Percentiles rank a stretch among this genome's conserved stretches.
phyloP scores from a whole-genome alignment of 495 filamentous ascomycete species.

The Penicillium mononematosum region DNA sequence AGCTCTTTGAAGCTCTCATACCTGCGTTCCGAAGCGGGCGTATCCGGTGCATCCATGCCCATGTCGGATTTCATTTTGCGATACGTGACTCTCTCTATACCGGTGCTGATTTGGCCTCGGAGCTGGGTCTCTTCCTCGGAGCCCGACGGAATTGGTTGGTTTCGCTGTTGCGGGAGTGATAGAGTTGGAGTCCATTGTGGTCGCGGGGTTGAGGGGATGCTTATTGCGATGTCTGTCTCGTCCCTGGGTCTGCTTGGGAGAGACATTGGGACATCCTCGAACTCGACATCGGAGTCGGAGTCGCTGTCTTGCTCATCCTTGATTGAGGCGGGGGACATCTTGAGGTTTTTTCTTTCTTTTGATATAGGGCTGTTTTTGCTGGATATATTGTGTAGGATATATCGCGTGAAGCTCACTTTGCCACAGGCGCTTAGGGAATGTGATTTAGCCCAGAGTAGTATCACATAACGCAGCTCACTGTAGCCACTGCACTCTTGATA shows the following conservation, averaged over 20 bases:
- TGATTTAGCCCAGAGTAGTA: neutral
- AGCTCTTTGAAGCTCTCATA: slow-evolving; percentile 70
- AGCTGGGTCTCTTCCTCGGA: slow-evolving; percentile 66
- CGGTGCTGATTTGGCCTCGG: slow-evolving; percentile 18
- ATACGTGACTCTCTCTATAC: slow-evolving; percentile 23
- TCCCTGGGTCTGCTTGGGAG: neutral
- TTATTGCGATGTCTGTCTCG: neutral
- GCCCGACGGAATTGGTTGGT: slow-evolving; percentile 63
- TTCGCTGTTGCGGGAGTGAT: slow-evolving; percentile 33
- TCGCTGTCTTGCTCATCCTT: slow-evolving; percentile 1
- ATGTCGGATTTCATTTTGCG: slow-evolving; percentile 63
- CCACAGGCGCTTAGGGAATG: neutral
- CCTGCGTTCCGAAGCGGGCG: slow-evolving; percentile 52
- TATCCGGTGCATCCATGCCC: slow-evolving; percentile 41
- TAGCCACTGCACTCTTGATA: neutral
- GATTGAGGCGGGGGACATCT: slow-evolving; percentile 10
- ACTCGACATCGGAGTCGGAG: slow-evolving; percentile 26
- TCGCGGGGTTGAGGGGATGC: neutral
- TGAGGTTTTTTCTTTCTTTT: neutral
- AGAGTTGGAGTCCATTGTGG: slow-evolving; percentile 19
- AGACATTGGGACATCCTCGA: slow-evolving; percentile 25
- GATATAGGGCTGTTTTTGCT: neutral
- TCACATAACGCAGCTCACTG: neutral
- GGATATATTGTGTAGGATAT: neutral
- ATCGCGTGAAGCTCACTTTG: neutral